phyloP scores from a whole-genome alignment of 2,329 filamentous ascomycete species.

The Didymellaceae sp. region DNA sequence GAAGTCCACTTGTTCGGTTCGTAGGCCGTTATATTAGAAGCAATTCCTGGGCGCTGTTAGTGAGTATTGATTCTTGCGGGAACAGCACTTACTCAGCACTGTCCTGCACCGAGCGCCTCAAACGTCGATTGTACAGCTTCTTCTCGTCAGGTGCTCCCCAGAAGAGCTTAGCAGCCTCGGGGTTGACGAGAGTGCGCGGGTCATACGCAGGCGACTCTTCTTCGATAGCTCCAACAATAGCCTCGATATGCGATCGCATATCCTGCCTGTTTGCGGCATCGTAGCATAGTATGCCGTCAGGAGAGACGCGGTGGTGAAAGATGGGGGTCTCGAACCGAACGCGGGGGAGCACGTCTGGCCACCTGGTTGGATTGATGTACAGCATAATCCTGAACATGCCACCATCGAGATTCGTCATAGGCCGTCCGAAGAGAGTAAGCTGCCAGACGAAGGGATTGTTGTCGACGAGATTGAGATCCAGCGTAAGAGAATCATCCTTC shows the following conservation, averaged over 20 bases:
- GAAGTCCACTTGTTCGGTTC: background rate
- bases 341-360: constrained; percentile 87
- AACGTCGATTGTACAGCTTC: constrained; percentile 81
- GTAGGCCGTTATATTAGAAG: constrained; percentile 20
- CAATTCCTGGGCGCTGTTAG: constrained; percentile 24
- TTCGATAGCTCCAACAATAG: constrained; percentile 81
- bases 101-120: constrained; percentile 76
- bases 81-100: constrained; percentile 52
- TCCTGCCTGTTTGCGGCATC: constrained; percentile 72
- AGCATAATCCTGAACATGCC: constrained; percentile 82
- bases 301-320: constrained; percentile 86
- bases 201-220: constrained; percentile 90
- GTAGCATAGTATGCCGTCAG: constrained; percentile 84
- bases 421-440: constrained; percentile 86
- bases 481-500: constrained; percentile 69
- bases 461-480: constrained; percentile 78
- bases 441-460: constrained; percentile 89
- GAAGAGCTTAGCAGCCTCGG: constrained; percentile 82
- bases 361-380: constrained; percentile 75
- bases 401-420: constrained; percentile 92
- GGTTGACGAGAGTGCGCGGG: constrained; percentile 84
- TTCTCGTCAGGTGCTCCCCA: constrained; percentile 83
- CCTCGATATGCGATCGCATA: constrained; percentile 81
- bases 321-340: constrained; percentile 80
- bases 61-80: background rate